A percentile compares a stretch with the other conserved stretches of the same genome.
phyloP scores from a whole-genome alignment of 805 yeast species.

The Kazachstania taianensis region DNA sequence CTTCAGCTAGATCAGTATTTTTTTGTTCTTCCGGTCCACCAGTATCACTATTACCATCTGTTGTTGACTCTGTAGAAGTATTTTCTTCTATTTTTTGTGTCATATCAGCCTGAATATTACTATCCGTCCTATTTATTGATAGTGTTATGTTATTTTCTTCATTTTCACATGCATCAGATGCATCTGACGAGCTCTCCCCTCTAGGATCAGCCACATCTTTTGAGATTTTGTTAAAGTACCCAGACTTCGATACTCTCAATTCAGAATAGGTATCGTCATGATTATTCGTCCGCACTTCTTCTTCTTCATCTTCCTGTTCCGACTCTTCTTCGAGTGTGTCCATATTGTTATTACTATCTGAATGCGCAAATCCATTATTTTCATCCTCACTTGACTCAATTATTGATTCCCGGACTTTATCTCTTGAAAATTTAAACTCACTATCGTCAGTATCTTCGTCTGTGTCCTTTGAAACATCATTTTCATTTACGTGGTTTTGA shows the following conservation, averaged over 20 bases:
- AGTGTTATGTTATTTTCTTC: conserved; percentile 1
- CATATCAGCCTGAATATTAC: background rate
- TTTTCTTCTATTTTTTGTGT: background rate
- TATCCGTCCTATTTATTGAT: background rate
- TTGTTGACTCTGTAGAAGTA: too few relatives aligned
- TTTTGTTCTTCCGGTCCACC: background rate
- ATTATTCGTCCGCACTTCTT: too few relatives aligned
- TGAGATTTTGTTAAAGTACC: conserved; percentile 21
- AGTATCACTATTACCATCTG: too few relatives aligned
- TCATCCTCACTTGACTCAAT: conserved; percentile 13
- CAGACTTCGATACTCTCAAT: conserved; percentile 16
- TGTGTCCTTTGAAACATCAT: conserved; percentile 3
- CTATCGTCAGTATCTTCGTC: conserved; percentile 8
- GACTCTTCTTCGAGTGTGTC: too few relatives aligned
- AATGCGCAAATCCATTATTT: background rate
- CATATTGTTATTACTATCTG: background rate
- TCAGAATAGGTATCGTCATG: background rate
- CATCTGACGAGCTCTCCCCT: too few relatives aligned
- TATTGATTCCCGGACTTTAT: conserved; percentile 10
- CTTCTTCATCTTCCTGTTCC: conserved; percentile 10
- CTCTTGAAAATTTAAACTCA: conserved; percentile 8
- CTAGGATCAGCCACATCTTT: too few relatives aligned
- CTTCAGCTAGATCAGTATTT: background rate
- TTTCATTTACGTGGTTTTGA: conserved; percentile 4
- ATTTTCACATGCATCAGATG: conserved; percentile 3